Evolutionary conservation across 2,329 filamentous ascomycete species (phyloP).

Genomic region (Dactylellina leptospora): DNA sequence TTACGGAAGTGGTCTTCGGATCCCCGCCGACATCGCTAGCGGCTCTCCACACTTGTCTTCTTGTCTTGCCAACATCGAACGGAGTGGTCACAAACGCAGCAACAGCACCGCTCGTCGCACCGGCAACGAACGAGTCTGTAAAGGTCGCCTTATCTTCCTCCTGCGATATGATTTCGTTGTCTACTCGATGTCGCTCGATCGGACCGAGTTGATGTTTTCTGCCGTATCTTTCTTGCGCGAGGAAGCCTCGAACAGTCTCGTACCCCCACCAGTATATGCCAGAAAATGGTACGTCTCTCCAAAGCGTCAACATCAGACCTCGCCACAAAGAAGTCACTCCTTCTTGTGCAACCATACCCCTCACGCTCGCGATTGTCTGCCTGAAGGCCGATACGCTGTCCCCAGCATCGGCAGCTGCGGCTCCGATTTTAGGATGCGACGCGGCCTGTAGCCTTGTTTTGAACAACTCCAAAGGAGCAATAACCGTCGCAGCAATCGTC

Average conservation of each 20-base stretch:
- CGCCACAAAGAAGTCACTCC: conserved; percentile 89
- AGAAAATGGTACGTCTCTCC: conserved; percentile 97
- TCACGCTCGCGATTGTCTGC: conserved; percentile 78
- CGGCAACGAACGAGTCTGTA: conserved; percentile 86
- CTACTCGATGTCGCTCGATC: conserved; percentile 74
- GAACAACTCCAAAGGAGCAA: conserved; percentile 93
- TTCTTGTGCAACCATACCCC: conserved; percentile 78
- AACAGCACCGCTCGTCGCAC: conserved; percentile 81
- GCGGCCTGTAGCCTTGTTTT: conserved; percentile 87
- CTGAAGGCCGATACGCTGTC: conserved; percentile 73
- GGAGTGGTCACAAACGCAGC: conserved; percentile 91
- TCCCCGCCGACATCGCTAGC: conserved; percentile 58
- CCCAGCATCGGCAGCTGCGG: conserved; percentile 51
- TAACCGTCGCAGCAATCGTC: conserved; percentile 79
- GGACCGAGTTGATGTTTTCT: conserved; percentile 39
- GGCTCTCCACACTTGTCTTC: conserved; percentile 80
- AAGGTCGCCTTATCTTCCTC: conserved; percentile 68
- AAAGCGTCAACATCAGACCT: conserved; percentile 87
- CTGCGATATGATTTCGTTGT: conserved; percentile 58
- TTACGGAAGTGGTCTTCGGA: conserved; percentile 59
- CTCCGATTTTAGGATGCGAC: conserved; percentile 59
- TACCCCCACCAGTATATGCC: conserved; percentile 99
- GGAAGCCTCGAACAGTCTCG: conserved; percentile 75
- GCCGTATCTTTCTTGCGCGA: conserved; percentile 42
- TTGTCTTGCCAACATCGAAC: conserved; percentile 96